A percentile compares a stretch with the other conserved stretches of the same genome.
Conservation (phyloP, 805 yeast species). For the Komagataella ulmi region DNA sequence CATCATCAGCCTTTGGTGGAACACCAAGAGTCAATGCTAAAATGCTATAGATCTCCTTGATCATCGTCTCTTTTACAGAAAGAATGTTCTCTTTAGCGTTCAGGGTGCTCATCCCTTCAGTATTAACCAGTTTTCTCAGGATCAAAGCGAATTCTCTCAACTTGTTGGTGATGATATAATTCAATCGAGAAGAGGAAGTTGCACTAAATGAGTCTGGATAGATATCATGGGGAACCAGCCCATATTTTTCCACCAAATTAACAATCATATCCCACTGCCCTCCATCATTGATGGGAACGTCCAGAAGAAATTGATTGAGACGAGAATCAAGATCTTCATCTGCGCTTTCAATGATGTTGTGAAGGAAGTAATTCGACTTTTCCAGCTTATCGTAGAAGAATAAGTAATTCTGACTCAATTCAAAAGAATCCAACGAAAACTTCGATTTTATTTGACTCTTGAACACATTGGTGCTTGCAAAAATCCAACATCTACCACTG, state of each 20-base stretch:
- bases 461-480: slow-evolving; percentile 71
- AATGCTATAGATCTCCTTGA: slow-evolving; percentile 53
- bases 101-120: slow-evolving; percentile 23
- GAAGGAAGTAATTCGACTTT: slow-evolving; percentile 70
- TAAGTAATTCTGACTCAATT: slow-evolving; percentile 67
- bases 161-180: slow-evolving; percentile 54
- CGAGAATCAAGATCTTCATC: slow-evolving; percentile 62
- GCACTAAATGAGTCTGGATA: slow-evolving; percentile 62
- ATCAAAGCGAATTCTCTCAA: slow-evolving; percentile 68
- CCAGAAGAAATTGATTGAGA: slow-evolving; percentile 48
- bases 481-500: slow-evolving; percentile 84
- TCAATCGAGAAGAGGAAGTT: slow-evolving; percentile 40
- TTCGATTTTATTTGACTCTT: slow-evolving; percentile 51
- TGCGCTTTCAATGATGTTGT: slow-evolving; percentile 57
- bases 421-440: slow-evolving; percentile 55
- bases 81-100: slow-evolving; percentile 6
- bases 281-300: slow-evolving; percentile 68
- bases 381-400: slow-evolving; percentile 83
- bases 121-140: slow-evolving; percentile 37
- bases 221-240: slow-evolving; percentile 60
- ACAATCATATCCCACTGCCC: slow-evolving; percentile 86
- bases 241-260: slow-evolving; percentile 66
- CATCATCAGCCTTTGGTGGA: slow-evolving; percentile 62
- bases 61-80: slow-evolving; percentile 22
- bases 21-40: slow-evolving; percentile 61